phyloP scores from a whole-genome alignment of 2,329 filamentous ascomycete species.

The Chaetomium olivaceum region DNA sequence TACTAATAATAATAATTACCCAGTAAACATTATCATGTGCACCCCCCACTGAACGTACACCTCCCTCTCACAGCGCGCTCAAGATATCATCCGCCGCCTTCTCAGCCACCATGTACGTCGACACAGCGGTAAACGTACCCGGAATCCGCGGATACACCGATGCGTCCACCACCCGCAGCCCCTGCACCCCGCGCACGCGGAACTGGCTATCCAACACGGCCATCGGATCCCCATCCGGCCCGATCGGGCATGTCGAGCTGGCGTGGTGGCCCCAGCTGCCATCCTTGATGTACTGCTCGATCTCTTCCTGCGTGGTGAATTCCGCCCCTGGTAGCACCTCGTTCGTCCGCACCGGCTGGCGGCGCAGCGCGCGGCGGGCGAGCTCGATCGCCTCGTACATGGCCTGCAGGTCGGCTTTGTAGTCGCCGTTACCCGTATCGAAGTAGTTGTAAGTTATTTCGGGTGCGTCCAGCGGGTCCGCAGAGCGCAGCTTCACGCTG shows the following conservation, averaged over 20 bases:
- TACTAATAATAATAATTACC: neutral
- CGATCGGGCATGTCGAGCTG: slow-evolving; percentile 58
- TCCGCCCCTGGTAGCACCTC: slow-evolving; percentile 30
- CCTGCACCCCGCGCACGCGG: slow-evolving; percentile 55
- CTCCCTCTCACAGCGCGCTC: neutral
- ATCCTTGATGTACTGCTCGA: slow-evolving; percentile 41
- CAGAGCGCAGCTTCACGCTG: slow-evolving; percentile 59
- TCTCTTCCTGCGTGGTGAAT: slow-evolving; percentile 24
- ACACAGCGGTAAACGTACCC: slow-evolving; percentile 49
- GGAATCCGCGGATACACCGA: slow-evolving; percentile 54
- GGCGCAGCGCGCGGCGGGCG: slow-evolving; percentile 46
- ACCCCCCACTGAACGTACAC: too few species aligned
- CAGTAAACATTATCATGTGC: neutral
- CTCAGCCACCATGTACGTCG: slow-evolving; percentile 58
- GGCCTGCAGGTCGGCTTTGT: slow-evolving; percentile 52
- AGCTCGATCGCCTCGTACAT: slow-evolving; percentile 57
- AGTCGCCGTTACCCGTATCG: slow-evolving; percentile 50
- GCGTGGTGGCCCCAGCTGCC: slow-evolving; percentile 60
- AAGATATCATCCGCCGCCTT: slow-evolving; percentile 61
- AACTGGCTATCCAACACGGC: slow-evolving; percentile 61
- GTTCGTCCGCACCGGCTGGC: slow-evolving; percentile 29
- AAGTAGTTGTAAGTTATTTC: slow-evolving; percentile 65
- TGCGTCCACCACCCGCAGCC: slow-evolving; percentile 63
- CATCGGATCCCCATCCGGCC: slow-evolving; percentile 53
- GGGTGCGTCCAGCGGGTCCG: slow-evolving; percentile 64